Evolutionary conservation across 2,329 filamentous ascomycete species (phyloP).

Genomic region (Fusarium sp.): DNA sequence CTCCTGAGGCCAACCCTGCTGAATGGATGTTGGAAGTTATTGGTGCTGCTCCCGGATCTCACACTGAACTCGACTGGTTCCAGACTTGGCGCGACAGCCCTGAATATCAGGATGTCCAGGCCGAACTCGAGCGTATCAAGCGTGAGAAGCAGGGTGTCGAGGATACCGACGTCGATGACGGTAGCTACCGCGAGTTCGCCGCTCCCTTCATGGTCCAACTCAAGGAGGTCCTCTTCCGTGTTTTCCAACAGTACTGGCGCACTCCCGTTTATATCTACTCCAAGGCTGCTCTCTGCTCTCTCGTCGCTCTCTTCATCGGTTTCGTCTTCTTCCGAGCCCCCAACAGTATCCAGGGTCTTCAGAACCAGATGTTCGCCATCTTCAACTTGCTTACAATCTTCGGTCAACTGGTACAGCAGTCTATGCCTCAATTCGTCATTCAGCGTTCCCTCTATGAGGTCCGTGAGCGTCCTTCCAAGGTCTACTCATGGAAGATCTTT

Average conservation of each 20-base stretch:
- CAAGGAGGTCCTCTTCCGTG: constrained; percentile 72
- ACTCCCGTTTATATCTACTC: constrained; percentile 90
- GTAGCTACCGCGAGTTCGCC: constrained; percentile 78
- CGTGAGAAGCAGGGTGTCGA: constrained; percentile 52
- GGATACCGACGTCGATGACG: constrained; percentile 49
- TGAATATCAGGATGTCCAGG: constrained; percentile 65
- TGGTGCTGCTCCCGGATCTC: constrained; percentile 70
- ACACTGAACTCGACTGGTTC: constrained; percentile 73
- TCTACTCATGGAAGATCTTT: constrained; percentile 87
- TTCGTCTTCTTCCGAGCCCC: constrained; percentile 81
- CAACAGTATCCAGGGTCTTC: constrained; percentile 78
- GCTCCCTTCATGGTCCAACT: constrained; percentile 77
- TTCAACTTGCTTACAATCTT: constrained; percentile 88
- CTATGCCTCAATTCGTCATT: constrained; percentile 86
- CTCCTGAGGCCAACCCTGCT: constrained; percentile 77
- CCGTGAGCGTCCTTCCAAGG: constrained; percentile 83
- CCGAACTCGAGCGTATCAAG: constrained; percentile 67
- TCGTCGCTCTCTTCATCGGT: constrained; percentile 78
- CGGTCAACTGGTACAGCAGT: constrained; percentile 79
- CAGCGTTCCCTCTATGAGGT: constrained; percentile 86
- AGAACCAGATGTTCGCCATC: constrained; percentile 87
- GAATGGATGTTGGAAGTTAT: constrained; percentile 79
- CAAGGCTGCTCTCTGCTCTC: constrained; percentile 74
- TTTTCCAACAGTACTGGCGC: constrained; percentile 93
- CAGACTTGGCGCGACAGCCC: constrained; percentile 67